phyloP scores from a whole-genome alignment of 1,284 basidiomycete genomes.

The Ganoderma leucocontextum region DNA sequence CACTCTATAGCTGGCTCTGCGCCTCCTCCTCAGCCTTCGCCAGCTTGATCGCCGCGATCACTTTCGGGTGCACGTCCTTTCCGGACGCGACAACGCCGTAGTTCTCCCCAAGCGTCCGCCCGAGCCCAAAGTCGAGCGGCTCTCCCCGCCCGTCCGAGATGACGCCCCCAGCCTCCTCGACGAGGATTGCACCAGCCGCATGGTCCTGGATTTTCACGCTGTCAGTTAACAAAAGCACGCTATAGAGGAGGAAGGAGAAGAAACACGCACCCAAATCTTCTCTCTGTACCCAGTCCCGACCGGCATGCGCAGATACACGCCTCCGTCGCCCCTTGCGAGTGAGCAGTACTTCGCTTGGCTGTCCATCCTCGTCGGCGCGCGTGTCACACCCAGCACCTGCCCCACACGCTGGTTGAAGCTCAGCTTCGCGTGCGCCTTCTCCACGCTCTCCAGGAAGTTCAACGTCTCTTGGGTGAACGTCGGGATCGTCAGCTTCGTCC shows the following conservation, averaged over 20 bases:
- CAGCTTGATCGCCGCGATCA: slow-evolving; percentile 80
- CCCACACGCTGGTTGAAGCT: slow-evolving; percentile 84
- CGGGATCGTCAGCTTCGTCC: slow-evolving; percentile 59
- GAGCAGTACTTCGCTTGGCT: slow-evolving; percentile 97
- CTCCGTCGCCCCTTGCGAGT: slow-evolving; percentile 89
- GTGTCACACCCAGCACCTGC: slow-evolving; percentile 71
- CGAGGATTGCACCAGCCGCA: slow-evolving; percentile 86
- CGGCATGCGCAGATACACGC: slow-evolving; percentile 92
- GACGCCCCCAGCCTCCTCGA: slow-evolving; percentile 90
- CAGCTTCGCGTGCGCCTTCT: slow-evolving; percentile 92
- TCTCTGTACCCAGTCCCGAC: slow-evolving; percentile 56
- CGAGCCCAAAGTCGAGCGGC: slow-evolving; percentile 87
- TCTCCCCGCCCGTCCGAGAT: slow-evolving; percentile 87
- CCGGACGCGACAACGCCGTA: slow-evolving; percentile 87
- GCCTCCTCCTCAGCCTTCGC: slow-evolving; percentile 58
- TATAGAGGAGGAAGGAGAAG: too few species aligned
- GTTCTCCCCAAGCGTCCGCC: slow-evolving; percentile 88
- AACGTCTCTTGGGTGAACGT: background rate
- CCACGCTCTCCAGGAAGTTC: slow-evolving; percentile 91
- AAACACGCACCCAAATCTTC: slow-evolving; percentile 66
- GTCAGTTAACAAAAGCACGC: too few species aligned
- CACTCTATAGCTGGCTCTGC: background rate
- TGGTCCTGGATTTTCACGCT: too few species aligned
- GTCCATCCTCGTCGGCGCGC: slow-evolving; percentile 88
- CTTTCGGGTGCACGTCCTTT: slow-evolving; percentile 69